phyloP scores from a whole-genome alignment of 2,329 filamentous ascomycete species.

The Colletotrichum horii region DNA sequence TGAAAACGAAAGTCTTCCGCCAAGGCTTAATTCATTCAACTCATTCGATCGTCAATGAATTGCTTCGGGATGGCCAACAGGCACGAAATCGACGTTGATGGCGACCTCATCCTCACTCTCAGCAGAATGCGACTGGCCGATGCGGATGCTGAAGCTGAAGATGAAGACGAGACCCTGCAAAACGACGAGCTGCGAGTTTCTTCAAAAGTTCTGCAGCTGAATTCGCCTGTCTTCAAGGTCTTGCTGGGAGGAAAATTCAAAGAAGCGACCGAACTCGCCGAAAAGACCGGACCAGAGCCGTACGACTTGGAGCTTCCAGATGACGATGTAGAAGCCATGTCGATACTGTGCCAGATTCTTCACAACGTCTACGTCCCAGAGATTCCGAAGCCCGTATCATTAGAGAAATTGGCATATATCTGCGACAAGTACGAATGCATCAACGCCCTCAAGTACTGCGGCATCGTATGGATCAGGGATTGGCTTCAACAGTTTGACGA shows the following conservation, averaged over 20 bases:
- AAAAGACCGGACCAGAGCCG: background rate
- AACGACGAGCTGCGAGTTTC: constrained; percentile 15
- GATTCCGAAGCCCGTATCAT: constrained; percentile 25
- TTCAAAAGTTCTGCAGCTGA: constrained; percentile 25
- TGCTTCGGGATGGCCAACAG: background rate
- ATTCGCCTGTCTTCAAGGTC: constrained; percentile 29
- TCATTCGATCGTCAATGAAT: background rate
- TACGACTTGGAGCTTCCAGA: constrained; percentile 26
- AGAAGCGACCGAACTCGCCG: constrained; percentile 22
- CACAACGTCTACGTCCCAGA: constrained; percentile 32
- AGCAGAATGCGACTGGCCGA: background rate
- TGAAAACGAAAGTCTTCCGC: background rate
- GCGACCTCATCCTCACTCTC: constrained; percentile 22
- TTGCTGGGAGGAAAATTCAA: constrained; percentile 27
- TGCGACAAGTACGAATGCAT: constrained; percentile 30
- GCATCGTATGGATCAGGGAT: constrained; percentile 20
- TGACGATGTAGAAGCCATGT: constrained; percentile 34
- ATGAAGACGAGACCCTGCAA: constrained; percentile 2
- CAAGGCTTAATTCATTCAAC: background rate
- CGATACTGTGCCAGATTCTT: constrained; percentile 34
- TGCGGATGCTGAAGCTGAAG: background rate
- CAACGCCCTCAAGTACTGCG: constrained; percentile 19
- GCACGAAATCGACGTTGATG: constrained; percentile 11
- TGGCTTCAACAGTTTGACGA: constrained; percentile 19
- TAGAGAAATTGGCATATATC: constrained; percentile 30